These are phyloP conservation scores for Nyssa sinensis DNA, from an alignment of 148 eudicot species.

Conservation along the genomic window DNA sequence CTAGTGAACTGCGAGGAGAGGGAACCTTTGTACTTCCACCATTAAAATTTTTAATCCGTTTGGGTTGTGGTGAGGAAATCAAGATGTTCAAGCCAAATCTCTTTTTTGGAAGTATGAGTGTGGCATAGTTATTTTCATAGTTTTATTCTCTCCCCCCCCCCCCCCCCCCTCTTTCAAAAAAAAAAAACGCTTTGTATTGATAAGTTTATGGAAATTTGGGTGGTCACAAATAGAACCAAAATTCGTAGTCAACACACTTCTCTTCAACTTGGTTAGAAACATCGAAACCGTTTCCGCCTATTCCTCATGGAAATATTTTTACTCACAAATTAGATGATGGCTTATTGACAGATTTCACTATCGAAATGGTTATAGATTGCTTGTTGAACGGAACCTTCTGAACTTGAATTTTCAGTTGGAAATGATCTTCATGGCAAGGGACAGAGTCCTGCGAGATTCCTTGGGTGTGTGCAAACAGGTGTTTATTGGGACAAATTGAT, in stretches of 20 bases:
- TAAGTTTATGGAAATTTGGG: not conserved
- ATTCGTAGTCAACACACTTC: not conserved
- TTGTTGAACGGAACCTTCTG: not conserved
- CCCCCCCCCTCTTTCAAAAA: no score
- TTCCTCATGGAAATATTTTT: not conserved
- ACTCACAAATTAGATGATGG: not conserved
- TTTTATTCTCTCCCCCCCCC: not conserved
- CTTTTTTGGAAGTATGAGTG: not conserved
- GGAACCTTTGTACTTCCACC: not conserved
- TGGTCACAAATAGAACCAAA: not conserved
- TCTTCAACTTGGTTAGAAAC: not conserved
- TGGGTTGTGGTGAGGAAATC: not conserved
- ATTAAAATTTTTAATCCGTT: slow-evolving; percentile 14
- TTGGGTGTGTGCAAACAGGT: not conserved
- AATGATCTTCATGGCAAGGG: not conserved
- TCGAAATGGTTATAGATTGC: not conserved
- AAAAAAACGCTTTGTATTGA: not conserved
- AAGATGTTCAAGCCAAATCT: not conserved
- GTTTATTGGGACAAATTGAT: not conserved
- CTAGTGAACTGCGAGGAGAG: not conserved
- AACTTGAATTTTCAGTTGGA: not conserved
- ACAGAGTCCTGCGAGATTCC: no score
- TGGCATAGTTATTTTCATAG: not conserved
- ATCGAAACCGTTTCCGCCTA: not conserved
- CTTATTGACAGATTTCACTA: not conserved